Conservation (phyloP, 805 yeast species). For the Saturnispora sekii region DNA sequence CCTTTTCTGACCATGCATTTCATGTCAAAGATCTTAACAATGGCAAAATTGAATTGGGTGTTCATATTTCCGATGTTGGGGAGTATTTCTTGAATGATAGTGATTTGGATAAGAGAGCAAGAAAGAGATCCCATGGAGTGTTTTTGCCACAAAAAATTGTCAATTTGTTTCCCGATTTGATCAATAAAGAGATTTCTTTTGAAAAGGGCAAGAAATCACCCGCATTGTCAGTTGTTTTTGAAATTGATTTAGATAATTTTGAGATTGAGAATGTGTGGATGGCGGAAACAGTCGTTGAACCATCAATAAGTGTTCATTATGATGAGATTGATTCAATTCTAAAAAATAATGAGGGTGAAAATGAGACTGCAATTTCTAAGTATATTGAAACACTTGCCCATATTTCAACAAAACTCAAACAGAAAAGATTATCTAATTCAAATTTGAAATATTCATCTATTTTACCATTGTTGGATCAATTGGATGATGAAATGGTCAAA, state of each 20-base stretch:
- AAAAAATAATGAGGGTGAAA: constrained; percentile 19
- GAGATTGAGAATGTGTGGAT: constrained; percentile 71
- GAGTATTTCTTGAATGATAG: constrained; percentile 66
- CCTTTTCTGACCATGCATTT: constrained; percentile 65
- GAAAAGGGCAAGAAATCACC: constrained; percentile 49
- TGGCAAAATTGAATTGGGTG: constrained; percentile 66
- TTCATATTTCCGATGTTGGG: constrained; percentile 77
- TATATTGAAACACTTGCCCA: constrained; percentile 55
- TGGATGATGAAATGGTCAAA: constrained; percentile 78
- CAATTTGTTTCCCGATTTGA: constrained; percentile 56
- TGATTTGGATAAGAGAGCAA: constrained; percentile 75
- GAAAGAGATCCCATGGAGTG: constrained; percentile 84
- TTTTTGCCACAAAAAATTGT: constrained; percentile 70
- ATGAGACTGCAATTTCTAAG: constrained; percentile 49
- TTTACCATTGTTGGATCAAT: constrained; percentile 61
- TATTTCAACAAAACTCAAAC: constrained; percentile 59
- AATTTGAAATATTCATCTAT: constrained; percentile 39
- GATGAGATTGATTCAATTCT: constrained; percentile 47
- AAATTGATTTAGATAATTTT: constrained; percentile 60
- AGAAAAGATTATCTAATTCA: constrained; percentile 50
- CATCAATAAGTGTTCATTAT: constrained; percentile 48
- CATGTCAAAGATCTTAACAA: constrained; percentile 59
- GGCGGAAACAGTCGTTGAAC: constrained; percentile 59
- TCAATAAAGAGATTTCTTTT: constrained; percentile 54
- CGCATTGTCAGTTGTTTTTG: constrained; percentile 70